Evolutionary conservation across 2,329 filamentous ascomycete genomes (phyloP).

Genomic region (Botrytis pseudocinerea): DNA sequence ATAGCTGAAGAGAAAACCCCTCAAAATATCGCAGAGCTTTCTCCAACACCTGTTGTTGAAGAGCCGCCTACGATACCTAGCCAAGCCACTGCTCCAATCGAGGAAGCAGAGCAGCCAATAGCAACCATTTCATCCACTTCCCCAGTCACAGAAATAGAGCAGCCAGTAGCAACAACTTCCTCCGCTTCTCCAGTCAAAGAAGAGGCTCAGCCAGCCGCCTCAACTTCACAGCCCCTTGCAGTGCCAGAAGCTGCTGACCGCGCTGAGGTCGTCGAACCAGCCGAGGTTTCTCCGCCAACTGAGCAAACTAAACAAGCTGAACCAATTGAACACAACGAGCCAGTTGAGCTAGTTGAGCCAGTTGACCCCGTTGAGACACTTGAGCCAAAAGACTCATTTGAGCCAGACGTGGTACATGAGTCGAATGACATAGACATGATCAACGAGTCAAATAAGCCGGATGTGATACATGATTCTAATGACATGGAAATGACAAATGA

Average conservation of each 20-base stretch:
- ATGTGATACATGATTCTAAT: neutral
- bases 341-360: neutral
- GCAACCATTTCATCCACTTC: neutral
- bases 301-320: neutral
- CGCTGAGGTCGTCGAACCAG: neutral
- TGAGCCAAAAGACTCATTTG: neutral
- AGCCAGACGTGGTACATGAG: neutral
- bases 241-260: neutral
- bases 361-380: too few relatives aligned
- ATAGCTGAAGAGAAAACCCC: neutral
- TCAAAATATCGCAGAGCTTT: neutral
- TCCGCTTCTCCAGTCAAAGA: neutral
- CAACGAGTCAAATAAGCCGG: neutral
- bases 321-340: neutral
- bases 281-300: neutral
- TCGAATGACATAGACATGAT: neutral
- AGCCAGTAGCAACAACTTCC: neutral
- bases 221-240: neutral
- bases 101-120: neutral
- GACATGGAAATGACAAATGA: neutral
- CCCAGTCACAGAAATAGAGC: neutral
- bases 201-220: neutral
- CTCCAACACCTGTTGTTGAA: neutral
- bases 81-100: neutral
- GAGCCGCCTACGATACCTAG: neutral